phyloP scores from a whole-genome alignment of 2,329 filamentous ascomycete genomes.

The Curvularia sp. region DNA sequence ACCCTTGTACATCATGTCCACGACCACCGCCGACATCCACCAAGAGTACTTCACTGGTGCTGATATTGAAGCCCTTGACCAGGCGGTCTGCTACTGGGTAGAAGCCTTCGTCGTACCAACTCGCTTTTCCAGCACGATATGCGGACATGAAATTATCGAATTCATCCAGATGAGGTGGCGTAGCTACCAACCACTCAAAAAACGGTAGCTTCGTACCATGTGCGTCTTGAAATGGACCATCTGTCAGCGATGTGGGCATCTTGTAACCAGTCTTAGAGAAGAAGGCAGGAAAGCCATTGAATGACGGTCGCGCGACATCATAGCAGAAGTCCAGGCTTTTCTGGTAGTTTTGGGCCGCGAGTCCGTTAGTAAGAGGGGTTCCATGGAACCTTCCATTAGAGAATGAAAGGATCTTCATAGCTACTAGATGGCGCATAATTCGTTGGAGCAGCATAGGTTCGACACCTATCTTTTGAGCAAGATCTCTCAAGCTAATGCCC shows the following conservation, averaged over 20 bases:
- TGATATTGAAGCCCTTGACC: slow-evolving; percentile 32
- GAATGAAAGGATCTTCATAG: slow-evolving; percentile 49
- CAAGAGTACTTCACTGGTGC: slow-evolving; percentile 32
- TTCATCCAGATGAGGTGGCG: slow-evolving; percentile 42
- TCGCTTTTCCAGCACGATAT: slow-evolving; percentile 20
- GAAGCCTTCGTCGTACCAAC: slow-evolving; percentile 23
- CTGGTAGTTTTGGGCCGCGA: slow-evolving; percentile 48
- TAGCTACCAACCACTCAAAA: slow-evolving; percentile 49
- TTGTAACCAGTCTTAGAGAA: slow-evolving; percentile 19
- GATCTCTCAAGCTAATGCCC: slow-evolving; percentile 32
- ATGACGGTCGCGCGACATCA: slow-evolving; percentile 41
- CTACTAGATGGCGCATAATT: slow-evolving; percentile 49
- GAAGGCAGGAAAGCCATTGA: slow-evolving; percentile 22
- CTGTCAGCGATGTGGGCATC: slow-evolving; percentile 10
- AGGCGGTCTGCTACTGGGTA: slow-evolving; percentile 28
- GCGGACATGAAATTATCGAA: slow-evolving; percentile 24
- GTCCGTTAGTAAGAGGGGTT: slow-evolving; percentile 43
- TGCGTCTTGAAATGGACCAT: slow-evolving; percentile 49
- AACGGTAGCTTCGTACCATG: slow-evolving; percentile 48
- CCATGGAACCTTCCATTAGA: slow-evolving; percentile 34
- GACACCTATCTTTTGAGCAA: slow-evolving; percentile 43
- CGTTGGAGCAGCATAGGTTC: slow-evolving; percentile 40
- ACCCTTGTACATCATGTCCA: slow-evolving; percentile 52
- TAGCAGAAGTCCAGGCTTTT: slow-evolving; percentile 50
- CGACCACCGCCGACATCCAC: slow-evolving; percentile 56